A percentile compares a stretch with the other conserved stretches of the same genome.
Evolutionary conservation across 2,329 filamentous ascomycete genomes (phyloP).

Genomic region (Nothophoma quercina): DNA sequence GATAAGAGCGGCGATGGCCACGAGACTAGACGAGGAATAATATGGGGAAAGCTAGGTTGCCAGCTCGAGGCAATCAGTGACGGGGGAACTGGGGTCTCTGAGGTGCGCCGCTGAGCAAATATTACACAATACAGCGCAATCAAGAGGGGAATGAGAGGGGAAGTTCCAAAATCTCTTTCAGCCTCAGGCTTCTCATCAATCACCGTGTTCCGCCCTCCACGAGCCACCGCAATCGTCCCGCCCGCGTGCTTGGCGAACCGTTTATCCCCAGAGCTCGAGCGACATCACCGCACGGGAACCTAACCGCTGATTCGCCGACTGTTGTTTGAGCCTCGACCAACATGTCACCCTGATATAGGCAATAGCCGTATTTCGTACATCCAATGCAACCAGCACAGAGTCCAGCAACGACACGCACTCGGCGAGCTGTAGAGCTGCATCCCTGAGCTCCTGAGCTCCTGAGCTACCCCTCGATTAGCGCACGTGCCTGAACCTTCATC

Average conservation of each 20-base stretch:
- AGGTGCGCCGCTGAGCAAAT: neutral
- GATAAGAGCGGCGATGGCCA: conserved; percentile 6
- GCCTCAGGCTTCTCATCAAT: conserved; percentile 7
- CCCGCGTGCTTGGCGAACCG: neutral
- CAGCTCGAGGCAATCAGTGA: conserved; percentile 7
- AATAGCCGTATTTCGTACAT: neutral
- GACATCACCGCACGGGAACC: neutral
- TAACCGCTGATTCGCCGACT: conserved; percentile 1
- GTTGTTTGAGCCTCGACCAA: neutral
- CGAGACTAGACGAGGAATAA: conserved; percentile 18
- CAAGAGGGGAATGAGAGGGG: conserved; percentile 5
- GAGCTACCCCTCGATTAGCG: conserved; percentile 11
- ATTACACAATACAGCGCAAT: neutral
- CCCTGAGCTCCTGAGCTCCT: conserved; percentile 12
- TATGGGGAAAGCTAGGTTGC: conserved; percentile 25
- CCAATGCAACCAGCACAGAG: neutral
- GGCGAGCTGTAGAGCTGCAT: conserved; percentile 1
- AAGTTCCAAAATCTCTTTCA: conserved; percentile 5
- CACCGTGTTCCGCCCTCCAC: neutral
- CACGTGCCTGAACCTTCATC: conserved; percentile 16
- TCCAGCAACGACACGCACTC: neutral
- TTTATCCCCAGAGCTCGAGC: neutral
- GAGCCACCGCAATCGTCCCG: conserved; percentile 7
- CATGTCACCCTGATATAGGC: neutral
- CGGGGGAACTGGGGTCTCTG: conserved; percentile 1